Evolutionary conservation across 2,329 filamentous ascomycete genomes (phyloP).

Genomic region (Pyrenophora seminiperda): DNA sequence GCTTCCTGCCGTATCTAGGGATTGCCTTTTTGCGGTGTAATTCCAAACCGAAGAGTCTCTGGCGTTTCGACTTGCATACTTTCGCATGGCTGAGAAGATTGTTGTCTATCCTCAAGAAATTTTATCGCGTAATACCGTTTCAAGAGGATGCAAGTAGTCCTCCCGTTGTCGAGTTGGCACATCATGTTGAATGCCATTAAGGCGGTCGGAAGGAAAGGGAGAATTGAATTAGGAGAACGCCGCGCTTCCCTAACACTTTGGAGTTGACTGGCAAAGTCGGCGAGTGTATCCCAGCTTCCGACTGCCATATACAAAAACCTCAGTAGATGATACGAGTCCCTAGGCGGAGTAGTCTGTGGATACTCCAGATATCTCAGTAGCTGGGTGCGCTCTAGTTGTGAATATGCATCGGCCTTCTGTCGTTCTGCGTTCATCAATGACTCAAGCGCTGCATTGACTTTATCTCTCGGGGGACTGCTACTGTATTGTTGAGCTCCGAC

Average conservation of each 20-base stretch:
- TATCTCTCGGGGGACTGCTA: conserved; percentile 47
- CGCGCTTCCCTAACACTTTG: background rate
- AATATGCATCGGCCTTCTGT: too few relatives aligned
- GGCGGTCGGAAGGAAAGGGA: background rate
- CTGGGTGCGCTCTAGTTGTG: too few relatives aligned
- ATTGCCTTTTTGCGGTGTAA: background rate
- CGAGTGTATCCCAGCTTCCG: conserved; percentile 8
- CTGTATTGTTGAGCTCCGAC: conserved; percentile 45
- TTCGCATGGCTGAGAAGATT: background rate
- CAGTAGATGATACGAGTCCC: background rate
- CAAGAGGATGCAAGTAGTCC: background rate
- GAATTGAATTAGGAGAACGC: background rate
- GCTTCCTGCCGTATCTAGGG: background rate
- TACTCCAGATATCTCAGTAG: too few relatives aligned
- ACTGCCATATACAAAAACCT: conserved; percentile 8
- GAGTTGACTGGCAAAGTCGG: conserved; percentile 4
- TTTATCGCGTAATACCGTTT: conserved; percentile 1
- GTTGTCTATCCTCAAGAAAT: background rate
- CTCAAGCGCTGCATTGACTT: too few relatives aligned
- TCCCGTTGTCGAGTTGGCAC: conserved; percentile 2
- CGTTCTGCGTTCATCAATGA: too few relatives aligned
- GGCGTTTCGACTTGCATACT: background rate
- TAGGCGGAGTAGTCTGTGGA: too few relatives aligned
- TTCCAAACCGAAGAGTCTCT: background rate
- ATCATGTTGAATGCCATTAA: conserved; percentile 1